Conservation (phyloP, 257 asterid genomes). For the Solanum chilense region DNA sequence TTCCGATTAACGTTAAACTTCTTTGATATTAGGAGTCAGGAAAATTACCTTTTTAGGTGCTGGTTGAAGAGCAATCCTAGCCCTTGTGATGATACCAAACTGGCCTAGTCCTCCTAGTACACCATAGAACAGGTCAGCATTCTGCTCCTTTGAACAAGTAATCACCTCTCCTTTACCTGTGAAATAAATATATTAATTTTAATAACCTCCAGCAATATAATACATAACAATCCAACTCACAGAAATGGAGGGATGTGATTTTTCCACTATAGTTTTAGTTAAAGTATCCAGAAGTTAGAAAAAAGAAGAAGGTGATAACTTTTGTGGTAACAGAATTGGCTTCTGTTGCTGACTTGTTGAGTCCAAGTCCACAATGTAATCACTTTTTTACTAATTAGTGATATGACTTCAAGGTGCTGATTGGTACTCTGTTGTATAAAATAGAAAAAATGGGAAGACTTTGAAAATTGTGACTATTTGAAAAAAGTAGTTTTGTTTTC, state of each 20-base stretch:
- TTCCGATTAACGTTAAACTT: neutral
- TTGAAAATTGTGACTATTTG: neutral
- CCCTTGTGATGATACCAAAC: slow-evolving; percentile 79
- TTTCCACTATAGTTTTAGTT: neutral
- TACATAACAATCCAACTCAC: neutral
- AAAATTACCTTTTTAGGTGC: slow-evolving; percentile 60
- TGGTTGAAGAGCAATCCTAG: slow-evolving; percentile 64
- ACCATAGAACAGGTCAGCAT: slow-evolving; percentile 64
- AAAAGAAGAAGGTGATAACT: neutral
- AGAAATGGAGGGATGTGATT: neutral
- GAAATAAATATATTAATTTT: neutral
- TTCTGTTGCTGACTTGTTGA: neutral
- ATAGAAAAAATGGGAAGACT: neutral
- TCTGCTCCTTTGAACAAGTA: slow-evolving; percentile 62
- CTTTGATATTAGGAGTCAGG: neutral
- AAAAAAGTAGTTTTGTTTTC: neutral
- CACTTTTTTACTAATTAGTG: neutral
- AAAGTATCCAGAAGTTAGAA: neutral
- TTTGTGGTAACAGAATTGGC: neutral
- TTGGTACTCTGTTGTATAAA: neutral
- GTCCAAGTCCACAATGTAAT: neutral
- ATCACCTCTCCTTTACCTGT: slow-evolving; percentile 75
- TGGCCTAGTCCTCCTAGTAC: slow-evolving; percentile 94
- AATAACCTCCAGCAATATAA: neutral
- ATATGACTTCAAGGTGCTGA: neutral